phyloP scores from a whole-genome alignment of 495 filamentous ascomycete genomes.

The Aspergillus coremiiformis region DNA sequence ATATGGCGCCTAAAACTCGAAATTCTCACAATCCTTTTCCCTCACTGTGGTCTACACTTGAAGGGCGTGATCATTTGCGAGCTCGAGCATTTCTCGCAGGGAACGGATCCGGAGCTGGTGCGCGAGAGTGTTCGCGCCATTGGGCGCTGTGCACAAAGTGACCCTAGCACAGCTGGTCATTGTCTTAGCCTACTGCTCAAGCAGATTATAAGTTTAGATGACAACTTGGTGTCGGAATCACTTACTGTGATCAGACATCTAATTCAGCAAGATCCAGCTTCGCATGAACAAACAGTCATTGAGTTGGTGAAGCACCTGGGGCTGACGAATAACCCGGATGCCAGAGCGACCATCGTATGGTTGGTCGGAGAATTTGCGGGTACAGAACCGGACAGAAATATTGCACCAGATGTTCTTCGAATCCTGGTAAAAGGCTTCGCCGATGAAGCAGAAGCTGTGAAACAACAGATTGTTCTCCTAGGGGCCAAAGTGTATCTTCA shows the following conservation, averaged over 20 bases:
- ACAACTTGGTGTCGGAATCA: constrained; percentile 80
- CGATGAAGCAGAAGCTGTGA: constrained; percentile 75
- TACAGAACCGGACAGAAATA: constrained; percentile 67
- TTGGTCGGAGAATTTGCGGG: constrained; percentile 91
- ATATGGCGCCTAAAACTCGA: constrained; percentile 90
- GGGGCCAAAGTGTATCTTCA: constrained; percentile 94
- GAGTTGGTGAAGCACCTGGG: constrained; percentile 89
- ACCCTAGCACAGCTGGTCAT: constrained; percentile 57
- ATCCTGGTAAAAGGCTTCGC: constrained; percentile 78
- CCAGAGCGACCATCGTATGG: constrained; percentile 92
- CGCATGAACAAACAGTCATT: constrained; percentile 74
- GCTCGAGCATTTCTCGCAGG: constrained; percentile 82
- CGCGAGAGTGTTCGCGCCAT: constrained; percentile 86
- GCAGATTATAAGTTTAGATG: constrained; percentile 78
- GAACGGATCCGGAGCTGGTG: constrained; percentile 67
- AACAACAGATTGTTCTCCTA: constrained; percentile 83
- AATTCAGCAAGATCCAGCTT: constrained; percentile 79
- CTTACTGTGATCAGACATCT: constrained; percentile 90
- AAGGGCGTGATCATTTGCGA: constrained; percentile 86
- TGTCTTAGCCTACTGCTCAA: constrained; percentile 75
- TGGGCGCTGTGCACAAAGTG: constrained; percentile 81
- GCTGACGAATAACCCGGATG: constrained; percentile 71
- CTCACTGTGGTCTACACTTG: constrained; percentile 62
- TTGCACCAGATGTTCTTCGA: constrained; percentile 89
- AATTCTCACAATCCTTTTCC: constrained; percentile 80